A percentile compares a stretch with the other conserved stretches of the same genome.
phyloP scores from a whole-genome alignment of 305 asterid species.

The Salvia sclarea region DNA sequence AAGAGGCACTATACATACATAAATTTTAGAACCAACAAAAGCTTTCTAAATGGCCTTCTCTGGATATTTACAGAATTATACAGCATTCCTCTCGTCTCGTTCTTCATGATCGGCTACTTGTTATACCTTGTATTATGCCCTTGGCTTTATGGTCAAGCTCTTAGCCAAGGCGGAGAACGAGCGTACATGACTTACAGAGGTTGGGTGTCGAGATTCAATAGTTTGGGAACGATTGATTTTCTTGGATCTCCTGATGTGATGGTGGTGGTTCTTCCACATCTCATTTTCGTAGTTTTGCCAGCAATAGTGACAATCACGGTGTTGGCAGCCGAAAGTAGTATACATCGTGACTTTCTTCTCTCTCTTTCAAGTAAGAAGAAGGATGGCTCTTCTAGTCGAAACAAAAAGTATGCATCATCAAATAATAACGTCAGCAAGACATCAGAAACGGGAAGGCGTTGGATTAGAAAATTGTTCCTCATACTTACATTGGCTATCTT shows the following conservation, averaged over 20 bases:
- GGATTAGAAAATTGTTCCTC: constrained; percentile 64
- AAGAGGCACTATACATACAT: constrained; percentile 52
- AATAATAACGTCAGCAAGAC: constrained; percentile 19
- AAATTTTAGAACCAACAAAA: constrained; percentile 50
- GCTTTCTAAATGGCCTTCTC: constrained; percentile 42
- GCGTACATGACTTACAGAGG: constrained; percentile 90
- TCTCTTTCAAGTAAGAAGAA: constrained; percentile 78
- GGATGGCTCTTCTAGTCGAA: constrained; percentile 49
- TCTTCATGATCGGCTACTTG: constrained; percentile 53
- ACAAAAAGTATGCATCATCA: constrained; percentile 29
- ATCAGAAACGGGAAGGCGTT: constrained; percentile 37
- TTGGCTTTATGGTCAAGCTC: constrained; percentile 79
- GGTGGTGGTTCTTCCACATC: constrained; percentile 90
- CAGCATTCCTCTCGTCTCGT: constrained; percentile 54
- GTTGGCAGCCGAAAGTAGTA: constrained; percentile 70
- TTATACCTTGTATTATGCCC: constrained; percentile 81
- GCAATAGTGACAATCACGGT: constrained; percentile 42
- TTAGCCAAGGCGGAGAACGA: constrained; percentile 49
- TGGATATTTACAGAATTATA: constrained; percentile 65
- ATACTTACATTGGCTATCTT: constrained; percentile 49
- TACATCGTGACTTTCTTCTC: constrained; percentile 52
- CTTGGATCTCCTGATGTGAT: constrained; percentile 87
- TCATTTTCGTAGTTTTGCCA: constrained; percentile 69
- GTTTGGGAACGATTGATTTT: constrained; percentile 44
- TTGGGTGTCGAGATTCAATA: constrained; percentile 55